Conservation (phyloP, 345 rosid species). For the Eucalyptus albens region DNA sequence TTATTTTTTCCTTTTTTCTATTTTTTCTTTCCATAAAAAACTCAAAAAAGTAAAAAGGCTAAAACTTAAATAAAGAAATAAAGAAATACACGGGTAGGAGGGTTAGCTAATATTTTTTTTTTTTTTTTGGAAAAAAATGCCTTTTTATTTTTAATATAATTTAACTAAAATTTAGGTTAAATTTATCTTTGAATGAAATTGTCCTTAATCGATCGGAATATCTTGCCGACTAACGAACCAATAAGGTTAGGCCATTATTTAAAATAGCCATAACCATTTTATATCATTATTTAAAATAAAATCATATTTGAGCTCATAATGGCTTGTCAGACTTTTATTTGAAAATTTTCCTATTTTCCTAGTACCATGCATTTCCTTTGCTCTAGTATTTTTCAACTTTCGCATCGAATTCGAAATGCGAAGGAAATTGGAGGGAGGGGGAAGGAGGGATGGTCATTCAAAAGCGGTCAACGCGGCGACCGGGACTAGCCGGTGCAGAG, state of each 20-base stretch:
- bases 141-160: background rate
- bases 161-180: too few relatives aligned
- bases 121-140: rapidly evolving
- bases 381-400: background rate
- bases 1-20: rapidly evolving
- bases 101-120: rapidly evolving
- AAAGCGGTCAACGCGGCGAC: background rate
- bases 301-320: rapidly evolving
- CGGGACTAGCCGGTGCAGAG: conserved; percentile 6
- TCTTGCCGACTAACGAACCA: too few relatives aligned
- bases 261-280: rapidly evolving
- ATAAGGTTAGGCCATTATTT: rapidly evolving
- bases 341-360: too few relatives aligned
- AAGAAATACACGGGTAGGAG: too few relatives aligned
- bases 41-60: too few relatives aligned
- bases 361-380: background rate
- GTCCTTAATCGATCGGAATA: too few relatives aligned
- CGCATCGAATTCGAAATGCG: background rate
- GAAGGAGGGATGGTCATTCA: background rate
- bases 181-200: too few relatives aligned
- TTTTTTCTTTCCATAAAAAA: too few relatives aligned
- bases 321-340: rapidly evolving
- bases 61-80: too few relatives aligned
- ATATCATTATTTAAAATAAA: too few relatives aligned
- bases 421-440: background rate